Conservation (phyloP, 768 basidiomycete genomes). For the Mycena floridula region DNA sequence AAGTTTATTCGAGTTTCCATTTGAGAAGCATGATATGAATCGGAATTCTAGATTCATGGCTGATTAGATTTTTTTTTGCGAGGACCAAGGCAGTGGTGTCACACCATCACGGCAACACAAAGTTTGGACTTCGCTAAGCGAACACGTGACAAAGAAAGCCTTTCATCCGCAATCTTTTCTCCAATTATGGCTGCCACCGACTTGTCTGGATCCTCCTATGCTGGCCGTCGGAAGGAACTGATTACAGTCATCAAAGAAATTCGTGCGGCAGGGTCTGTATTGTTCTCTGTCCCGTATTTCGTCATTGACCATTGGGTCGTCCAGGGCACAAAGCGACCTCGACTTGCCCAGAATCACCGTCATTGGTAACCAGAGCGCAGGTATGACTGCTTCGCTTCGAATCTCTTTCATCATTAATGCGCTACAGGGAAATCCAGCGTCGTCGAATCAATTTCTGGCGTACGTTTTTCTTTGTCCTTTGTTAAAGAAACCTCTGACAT, state of each 20-base stretch:
- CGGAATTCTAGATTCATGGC: too few species aligned
- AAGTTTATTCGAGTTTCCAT: too few species aligned
- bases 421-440: conserved; percentile 33
- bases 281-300: background rate
- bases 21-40: too few species aligned
- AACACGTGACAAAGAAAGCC: too few species aligned
- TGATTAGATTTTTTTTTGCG: too few species aligned
- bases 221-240: background rate
- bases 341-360: conserved; percentile 46
- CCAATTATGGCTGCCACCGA: too few species aligned
- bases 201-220: background rate
- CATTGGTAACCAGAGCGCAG: conserved; percentile 48
- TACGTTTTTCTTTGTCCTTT: conserved; percentile 16
- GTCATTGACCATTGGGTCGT: background rate
- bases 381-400: conserved; percentile 11
- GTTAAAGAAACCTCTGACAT: background rate
- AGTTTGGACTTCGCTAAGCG: too few species aligned
- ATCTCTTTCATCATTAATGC: background rate
- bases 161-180: too few species aligned
- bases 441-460: conserved; percentile 45
- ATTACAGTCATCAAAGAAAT: background rate
- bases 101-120: too few species aligned
- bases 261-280: background rate
- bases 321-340: conserved; percentile 35
- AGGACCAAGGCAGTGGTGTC: too few species aligned